Conservation (phyloP, 768 basidiomycete species). For the Botryobasidium botryosum region DNA sequence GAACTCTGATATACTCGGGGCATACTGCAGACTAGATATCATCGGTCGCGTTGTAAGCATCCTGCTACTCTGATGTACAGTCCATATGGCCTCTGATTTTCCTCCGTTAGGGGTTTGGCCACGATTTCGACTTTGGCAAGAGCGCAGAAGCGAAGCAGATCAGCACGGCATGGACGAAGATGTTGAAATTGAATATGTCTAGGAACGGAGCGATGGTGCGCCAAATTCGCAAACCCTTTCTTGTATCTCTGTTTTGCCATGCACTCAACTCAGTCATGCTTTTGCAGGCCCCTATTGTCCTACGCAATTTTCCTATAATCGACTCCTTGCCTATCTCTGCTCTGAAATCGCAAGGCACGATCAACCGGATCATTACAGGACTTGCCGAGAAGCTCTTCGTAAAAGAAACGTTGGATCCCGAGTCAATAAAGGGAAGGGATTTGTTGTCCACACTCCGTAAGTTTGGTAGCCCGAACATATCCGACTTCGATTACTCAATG, state of each 20-base stretch:
- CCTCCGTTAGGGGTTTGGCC: slow-evolving; percentile 22
- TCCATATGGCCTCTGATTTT: too few relatives aligned
- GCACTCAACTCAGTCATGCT: too few relatives aligned
- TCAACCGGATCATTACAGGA: slow-evolving; percentile 6
- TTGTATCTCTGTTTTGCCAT: too few relatives aligned
- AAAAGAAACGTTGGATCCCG: too few relatives aligned
- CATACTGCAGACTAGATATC: slow-evolving; percentile 8
- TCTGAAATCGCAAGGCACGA: not conserved
- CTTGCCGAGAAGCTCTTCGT: slow-evolving; percentile 3
- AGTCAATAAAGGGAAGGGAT: too few relatives aligned
- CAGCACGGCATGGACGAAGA: slow-evolving; percentile 16
- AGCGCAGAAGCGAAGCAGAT: slow-evolving; percentile 19
- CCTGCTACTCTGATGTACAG: too few relatives aligned
- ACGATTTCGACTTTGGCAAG: slow-evolving; percentile 24
- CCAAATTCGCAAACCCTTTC: too few relatives aligned
- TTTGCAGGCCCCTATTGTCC: slow-evolving; percentile 12
- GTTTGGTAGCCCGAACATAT: too few relatives aligned
- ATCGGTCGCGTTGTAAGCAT: slow-evolving; percentile 9
- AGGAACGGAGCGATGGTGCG: slow-evolving; percentile 5
- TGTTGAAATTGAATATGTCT: slow-evolving; percentile 10
- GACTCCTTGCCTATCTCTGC: slow-evolving; percentile 12
- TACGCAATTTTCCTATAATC: slow-evolving; percentile 18
- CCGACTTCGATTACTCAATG: too few relatives aligned
- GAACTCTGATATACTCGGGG: too few relatives aligned
- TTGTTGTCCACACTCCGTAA: too few relatives aligned